These are phyloP conservation scores for Xerocomellus intermedius DNA, from an alignment of 768 basidiomycete genomes.

Conservation along the genomic window DNA sequence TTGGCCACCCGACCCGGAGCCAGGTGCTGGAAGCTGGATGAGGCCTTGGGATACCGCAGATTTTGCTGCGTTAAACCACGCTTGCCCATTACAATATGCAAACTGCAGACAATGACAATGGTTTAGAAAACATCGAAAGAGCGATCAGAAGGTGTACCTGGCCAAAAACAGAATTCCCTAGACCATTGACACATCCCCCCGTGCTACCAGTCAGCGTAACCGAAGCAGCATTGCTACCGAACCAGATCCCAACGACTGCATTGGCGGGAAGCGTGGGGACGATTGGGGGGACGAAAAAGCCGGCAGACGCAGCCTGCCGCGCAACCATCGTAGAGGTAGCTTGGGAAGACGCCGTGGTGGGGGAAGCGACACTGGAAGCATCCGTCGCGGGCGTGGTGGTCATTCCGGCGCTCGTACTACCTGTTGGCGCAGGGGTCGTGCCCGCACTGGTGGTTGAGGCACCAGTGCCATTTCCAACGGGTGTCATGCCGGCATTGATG, in stretches of 20 bases:
- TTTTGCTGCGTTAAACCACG: slow-evolving; percentile 24
- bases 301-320: slow-evolving; percentile 16
- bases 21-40: slow-evolving; percentile 20
- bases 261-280: slow-evolving; percentile 23
- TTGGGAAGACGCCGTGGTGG: neutral
- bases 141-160: slow-evolving; percentile 12
- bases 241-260: slow-evolving; percentile 28
- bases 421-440: neutral
- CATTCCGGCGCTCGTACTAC: neutral
- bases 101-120: slow-evolving; percentile 10
- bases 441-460: neutral
- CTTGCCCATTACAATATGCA: slow-evolving; percentile 25
- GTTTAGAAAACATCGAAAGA: neutral
- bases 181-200: slow-evolving; percentile 23
- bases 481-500: slow-evolving; percentile 28
- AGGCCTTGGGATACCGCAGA: slow-evolving; percentile 20
- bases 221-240: slow-evolving; percentile 26
- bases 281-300: slow-evolving; percentile 23
- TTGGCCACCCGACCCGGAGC: slow-evolving; percentile 19
- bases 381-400: neutral
- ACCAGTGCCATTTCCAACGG: slow-evolving; percentile 8
- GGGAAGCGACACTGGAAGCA: neutral
- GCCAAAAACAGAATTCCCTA: slow-evolving; percentile 23
- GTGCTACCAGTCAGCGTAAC: slow-evolving; percentile 25
- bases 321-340: neutral